Evolutionary conservation across 495 filamentous ascomycete species (phyloP), one percentile per base, ranked within the genome.

Genomic region (Xylaria acuta): DNA sequence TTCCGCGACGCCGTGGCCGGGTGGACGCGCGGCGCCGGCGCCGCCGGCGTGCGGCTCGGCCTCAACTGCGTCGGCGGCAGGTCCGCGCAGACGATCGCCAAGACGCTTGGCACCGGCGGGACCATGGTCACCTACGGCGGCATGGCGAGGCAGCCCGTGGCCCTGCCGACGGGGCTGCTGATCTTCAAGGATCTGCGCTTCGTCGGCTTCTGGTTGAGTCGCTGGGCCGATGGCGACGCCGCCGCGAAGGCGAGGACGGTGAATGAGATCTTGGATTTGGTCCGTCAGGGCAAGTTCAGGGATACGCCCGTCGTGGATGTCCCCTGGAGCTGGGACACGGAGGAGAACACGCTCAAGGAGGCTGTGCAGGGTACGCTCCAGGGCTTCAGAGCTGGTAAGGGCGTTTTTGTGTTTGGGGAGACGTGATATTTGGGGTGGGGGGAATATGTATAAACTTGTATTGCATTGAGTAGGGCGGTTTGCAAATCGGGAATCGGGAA

Each of bases 61-160:
- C 80, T 99, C 58, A 98, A 99, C 77, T 99, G 97, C 78, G 96
- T 99, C 0, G 97, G 96, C n/a, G 96, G 96, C 1, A 92, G 93
- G 78, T 88, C 90, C 47, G 92, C 93, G 5, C 87, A 89, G 34
- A 86, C 90, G 2, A 81, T 98, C 74, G 92, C 93, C 6, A 91
- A 91, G 79, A 82, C 85, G 1, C 83, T 99, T 34, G 84, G 85
- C 2, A 81, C 85, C 0, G 87, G 88, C 22, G 93, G 88, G 2
- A 89, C 91, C 59, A 85, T 98, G 82, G 94, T 98, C 40, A 97
- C 95, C 36, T 99, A 99, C 77, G 96, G 96, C 38, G 97, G 93
- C 25, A 99, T 99, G 96, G 89, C 91, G 49, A 90, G 92, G 75
- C 90, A 95, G 83, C 94, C 94, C 0, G 86, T 97, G 20, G 85